A percentile compares a stretch with the other conserved stretches of the same genome.
These are phyloP conservation scores for Ascochyta viciae-villosae DNA, from an alignment of 2,329 filamentous ascomycete genomes.

Conservation along the genomic window DNA sequence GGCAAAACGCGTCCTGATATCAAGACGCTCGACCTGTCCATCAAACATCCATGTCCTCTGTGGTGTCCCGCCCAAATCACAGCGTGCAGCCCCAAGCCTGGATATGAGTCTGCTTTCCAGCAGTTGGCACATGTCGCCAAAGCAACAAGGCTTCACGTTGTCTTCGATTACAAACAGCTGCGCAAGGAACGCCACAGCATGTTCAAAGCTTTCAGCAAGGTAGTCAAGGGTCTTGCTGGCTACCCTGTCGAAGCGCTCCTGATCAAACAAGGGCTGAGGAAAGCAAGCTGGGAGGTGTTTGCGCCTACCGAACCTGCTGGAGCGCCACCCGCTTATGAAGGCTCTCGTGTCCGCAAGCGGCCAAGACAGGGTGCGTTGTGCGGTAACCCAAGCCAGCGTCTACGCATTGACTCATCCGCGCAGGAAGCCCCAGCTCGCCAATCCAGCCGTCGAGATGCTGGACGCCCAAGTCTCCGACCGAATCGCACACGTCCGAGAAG, in stretches of 20 bases:
- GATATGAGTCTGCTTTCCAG: slow-evolving; percentile 11
- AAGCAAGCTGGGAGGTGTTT: slow-evolving; percentile 20
- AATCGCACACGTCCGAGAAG: slow-evolving; percentile 17
- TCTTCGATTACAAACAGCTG: slow-evolving; percentile 17
- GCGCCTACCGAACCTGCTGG: slow-evolving; percentile 7
- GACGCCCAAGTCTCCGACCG: slow-evolving; percentile 1
- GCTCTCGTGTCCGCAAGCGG: slow-evolving; percentile 7
- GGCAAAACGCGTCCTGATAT: slow-evolving; percentile 13
- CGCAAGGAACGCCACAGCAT: slow-evolving; percentile 8
- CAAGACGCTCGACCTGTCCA: slow-evolving; percentile 15
- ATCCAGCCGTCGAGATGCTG: slow-evolving; percentile 1
- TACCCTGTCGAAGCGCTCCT: slow-evolving; percentile 17
- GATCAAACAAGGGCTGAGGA: slow-evolving; percentile 11
- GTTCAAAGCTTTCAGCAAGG: slow-evolving; percentile 21
- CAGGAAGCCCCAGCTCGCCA: slow-evolving; percentile 6
- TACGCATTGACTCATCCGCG: not conserved
- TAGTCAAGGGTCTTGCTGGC: slow-evolving; percentile 1
- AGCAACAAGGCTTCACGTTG: slow-evolving; percentile 15
- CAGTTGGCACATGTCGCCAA: slow-evolving; percentile 15
- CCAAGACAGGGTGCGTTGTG: slow-evolving; percentile 11
- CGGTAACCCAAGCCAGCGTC: not conserved
- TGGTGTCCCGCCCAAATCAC: not conserved
- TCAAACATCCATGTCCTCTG: not conserved
- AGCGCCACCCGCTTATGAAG: slow-evolving; percentile 20
- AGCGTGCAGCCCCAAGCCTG: slow-evolving; percentile 5